These are phyloP conservation scores for Mycena sp. DNA, from an alignment of 1,284 basidiomycete genomes.

Conservation along the genomic window DNA sequence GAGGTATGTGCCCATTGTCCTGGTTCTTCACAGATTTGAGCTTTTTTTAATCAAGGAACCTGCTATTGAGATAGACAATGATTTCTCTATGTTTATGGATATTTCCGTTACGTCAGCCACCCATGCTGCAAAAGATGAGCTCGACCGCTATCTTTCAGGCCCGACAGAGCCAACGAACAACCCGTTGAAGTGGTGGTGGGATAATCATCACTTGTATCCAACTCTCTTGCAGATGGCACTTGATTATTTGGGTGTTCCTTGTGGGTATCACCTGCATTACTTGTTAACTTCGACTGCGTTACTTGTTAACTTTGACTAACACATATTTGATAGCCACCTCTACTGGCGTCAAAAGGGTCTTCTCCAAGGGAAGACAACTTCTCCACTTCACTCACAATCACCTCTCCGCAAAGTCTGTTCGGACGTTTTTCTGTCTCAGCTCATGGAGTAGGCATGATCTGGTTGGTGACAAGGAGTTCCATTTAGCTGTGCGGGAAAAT, in stretches of 20 bases:
- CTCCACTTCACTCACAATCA: conserved; percentile 8
- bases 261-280: neutral
- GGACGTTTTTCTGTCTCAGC: conserved; percentile 5
- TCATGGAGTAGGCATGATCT: conserved; percentile 6
- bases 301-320: neutral
- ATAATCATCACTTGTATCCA: neutral
- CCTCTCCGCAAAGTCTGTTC: neutral
- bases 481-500: neutral
- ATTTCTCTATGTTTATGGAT: neutral
- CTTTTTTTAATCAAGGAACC: too few relatives aligned
- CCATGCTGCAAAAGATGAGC: neutral
- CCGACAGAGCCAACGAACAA: neutral
- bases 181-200: neutral
- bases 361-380: conserved; percentile 1
- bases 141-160: neutral
- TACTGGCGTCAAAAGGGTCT: conserved; percentile 4
- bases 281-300: too few relatives aligned
- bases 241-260: neutral
- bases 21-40: neutral
- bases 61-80: neutral
- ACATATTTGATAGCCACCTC: neutral
- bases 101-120: neutral
- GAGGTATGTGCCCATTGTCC: neutral
- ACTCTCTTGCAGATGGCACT: neutral
- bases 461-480: conserved; percentile 3